Base-by-base conservation (phyloP, 2,329 filamentous ascomycete species). In the Apiospora malaysiana region DNA sequence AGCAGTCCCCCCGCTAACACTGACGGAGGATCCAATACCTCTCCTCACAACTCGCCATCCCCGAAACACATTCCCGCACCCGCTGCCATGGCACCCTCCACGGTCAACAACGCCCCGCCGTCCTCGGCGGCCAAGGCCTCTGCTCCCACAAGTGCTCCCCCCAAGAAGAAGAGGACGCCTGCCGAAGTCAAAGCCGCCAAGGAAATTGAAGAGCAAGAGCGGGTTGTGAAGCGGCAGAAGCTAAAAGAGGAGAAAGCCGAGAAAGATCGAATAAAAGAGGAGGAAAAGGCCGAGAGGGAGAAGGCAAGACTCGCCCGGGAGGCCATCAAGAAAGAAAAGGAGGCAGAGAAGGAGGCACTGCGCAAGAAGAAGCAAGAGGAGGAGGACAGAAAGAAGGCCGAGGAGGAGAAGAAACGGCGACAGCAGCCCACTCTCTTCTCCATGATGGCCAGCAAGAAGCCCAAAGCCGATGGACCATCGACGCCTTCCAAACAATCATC, bases 231-330 rank as follows among this genome's bases (percentile, higher is more conserved):
- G 77, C 85, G 82, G 74, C 81, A 81, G 42, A 84, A 86, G 74
- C 87, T 85, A 76, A 86, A 88, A 6, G 75, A 74, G 51, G 85
- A 87, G 72, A 80, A 83, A 46, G 82, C 83, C 66, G 85, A 86
- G 74, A 75, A 79, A 49, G 78, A 80, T 4, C 76, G 79, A 67
- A 80, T 80, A 37, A 75, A 78, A 2, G 74, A 70, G 23, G 71
- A 78, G 45, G 80, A 78, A 47, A 75, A 71, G 6, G 73, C 71
- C 18, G 70, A 70, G 40, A 74, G 70, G 69, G 72, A 71, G 40
- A 65, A 65, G 32, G 70, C 68, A 23, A 73, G 68, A 63, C 72
- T 72, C 46, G 73, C 68, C 12, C 66, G 73, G 43, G 71, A 72
- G 42, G 69, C 70, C 14, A 76, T 73, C 10, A 77, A 79, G 69